Base-by-base conservation (phyloP, 306 rosid species). In the Castanopsis chinensis region DNA sequence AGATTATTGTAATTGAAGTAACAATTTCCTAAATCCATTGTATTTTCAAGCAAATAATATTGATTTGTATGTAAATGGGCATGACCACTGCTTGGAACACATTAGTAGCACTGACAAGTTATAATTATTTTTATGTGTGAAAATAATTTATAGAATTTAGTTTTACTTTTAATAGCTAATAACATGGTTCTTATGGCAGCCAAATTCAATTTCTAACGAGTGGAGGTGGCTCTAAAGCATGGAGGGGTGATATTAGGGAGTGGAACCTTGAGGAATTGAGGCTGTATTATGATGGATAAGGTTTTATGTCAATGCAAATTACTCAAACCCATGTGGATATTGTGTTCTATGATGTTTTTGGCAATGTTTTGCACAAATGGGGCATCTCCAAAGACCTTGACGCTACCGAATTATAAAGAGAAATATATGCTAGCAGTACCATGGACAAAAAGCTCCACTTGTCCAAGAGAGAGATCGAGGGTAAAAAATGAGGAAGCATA, bases 141-240 rank as follows among this genome's bases (percentile, higher is more conserved):
- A 23, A 15, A 17, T 28, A 64, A 28, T 30, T 30, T 13, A 6
- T 12, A 28, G 9, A 61, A 25, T 18, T 2, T 61, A 12, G 37
- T 14, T 61, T 60, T 25, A 1, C 23, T 32, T 59, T 5, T 2
- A 27, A 32, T n/a, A 5, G 33, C 33, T 4, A 35, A 35, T 35
- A 18, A 61, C 4, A 61, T 61, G 1, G n/a, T 61, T 61, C 14
- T 67, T 18, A 17, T 67, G 71, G 85, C 60, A 94, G 97, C 61
- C 84, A 91, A 69, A 80, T 91, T 61, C 92, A 89, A 74, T 92
- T 78, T 73, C 23, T 94, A 28, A 94, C 97, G 5, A 94, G 98
- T 53, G 96, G 98, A 49, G 97, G 92, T 6, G 96, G 98, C 6
- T 94, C 98, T 2, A 92, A 89, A 84, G 97, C 98, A 61, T 94